Evolutionary conservation across 805 yeast species (phyloP).

Genomic region (Candida mattraensis): DNA sequence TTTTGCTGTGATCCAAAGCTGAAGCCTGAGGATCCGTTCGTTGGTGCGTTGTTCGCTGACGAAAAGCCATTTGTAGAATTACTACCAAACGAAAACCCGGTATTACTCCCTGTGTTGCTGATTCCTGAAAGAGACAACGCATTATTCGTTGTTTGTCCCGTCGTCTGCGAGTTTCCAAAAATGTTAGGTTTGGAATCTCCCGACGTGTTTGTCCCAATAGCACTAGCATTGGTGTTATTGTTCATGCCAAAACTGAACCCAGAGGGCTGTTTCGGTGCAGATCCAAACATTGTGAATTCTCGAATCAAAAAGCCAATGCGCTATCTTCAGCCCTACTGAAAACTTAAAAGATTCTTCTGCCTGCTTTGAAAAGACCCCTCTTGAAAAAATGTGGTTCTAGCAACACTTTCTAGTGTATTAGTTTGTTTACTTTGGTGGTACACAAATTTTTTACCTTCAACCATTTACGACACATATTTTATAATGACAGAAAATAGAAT

Average conservation of each 20-base stretch:
- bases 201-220: slow-evolving; percentile 6
- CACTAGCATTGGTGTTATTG: slow-evolving; percentile 3
- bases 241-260: slow-evolving; percentile 26
- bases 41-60: slow-evolving; percentile 3
- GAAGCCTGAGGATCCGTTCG: slow-evolving; percentile 8
- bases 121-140: slow-evolving; percentile 21
- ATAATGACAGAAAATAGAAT: not conserved
- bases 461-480: slow-evolving; percentile 9
- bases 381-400: no score
- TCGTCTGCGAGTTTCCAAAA: slow-evolving; percentile 30
- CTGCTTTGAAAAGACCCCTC: no score
- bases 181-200: slow-evolving; percentile 15
- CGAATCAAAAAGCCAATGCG: no score
- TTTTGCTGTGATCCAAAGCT: slow-evolving; percentile 13
- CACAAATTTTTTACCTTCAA: slow-evolving; percentile 8
- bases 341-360: not conserved
- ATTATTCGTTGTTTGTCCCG: slow-evolving; percentile 20
- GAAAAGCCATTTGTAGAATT: slow-evolving; percentile 10
- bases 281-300: slow-evolving; percentile 24
- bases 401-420: slow-evolving; percentile 7
- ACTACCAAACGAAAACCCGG: slow-evolving; percentile 14
- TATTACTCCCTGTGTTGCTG: slow-evolving; percentile 8
- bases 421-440: slow-evolving; percentile 11
- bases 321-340: no score
- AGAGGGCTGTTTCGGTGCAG: slow-evolving; percentile 21